Percentiles rank a stretch among this genome's conserved stretches.
Conservation (phyloP, 306 rosid species). For the Arachis stenosperma region DNA sequence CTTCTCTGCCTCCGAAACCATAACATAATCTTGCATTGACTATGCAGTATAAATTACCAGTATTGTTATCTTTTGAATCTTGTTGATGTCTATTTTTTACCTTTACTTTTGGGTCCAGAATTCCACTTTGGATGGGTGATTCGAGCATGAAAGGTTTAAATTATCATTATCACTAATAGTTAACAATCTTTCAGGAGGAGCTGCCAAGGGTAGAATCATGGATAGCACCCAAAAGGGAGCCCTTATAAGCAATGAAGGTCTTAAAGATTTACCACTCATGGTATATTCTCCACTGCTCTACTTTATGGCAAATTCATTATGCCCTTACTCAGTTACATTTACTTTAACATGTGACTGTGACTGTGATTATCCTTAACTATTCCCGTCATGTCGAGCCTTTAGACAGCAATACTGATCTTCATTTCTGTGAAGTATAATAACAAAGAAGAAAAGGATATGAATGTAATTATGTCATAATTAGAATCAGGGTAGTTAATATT, state of each 20-base stretch:
- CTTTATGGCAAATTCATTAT: neutral
- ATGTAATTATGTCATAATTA: too few species aligned
- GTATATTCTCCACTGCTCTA: slow-evolving; percentile 38
- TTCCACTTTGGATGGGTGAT: slow-evolving; percentile 3
- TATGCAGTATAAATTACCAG: neutral
- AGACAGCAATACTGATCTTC: too few species aligned
- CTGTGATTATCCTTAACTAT: too few species aligned
- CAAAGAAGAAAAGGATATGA: too few species aligned
- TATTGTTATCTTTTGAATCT: slow-evolving; percentile 24
- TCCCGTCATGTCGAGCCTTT: too few species aligned
- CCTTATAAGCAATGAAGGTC: slow-evolving; percentile 47
- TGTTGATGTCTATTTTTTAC: neutral
- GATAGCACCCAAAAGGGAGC: slow-evolving; percentile 67
- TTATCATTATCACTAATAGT: neutral
- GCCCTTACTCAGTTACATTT: too few species aligned
- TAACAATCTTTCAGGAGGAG: slow-evolving; percentile 34
- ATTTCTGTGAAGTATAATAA: too few species aligned
- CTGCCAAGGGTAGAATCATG: slow-evolving; percentile 44
- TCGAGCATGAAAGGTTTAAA: neutral
- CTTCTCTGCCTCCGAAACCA: neutral
- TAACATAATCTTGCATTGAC: neutral
- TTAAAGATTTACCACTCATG: slow-evolving; percentile 51
- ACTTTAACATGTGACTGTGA: too few species aligned
- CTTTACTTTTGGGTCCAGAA: neutral
- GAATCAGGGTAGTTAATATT: too few species aligned